Percentiles rank a stretch among this genome's conserved stretches.
phyloP scores from a whole-genome alignment of 768 basidiomycete species.

The Cystofilobasidium macerans region DNA sequence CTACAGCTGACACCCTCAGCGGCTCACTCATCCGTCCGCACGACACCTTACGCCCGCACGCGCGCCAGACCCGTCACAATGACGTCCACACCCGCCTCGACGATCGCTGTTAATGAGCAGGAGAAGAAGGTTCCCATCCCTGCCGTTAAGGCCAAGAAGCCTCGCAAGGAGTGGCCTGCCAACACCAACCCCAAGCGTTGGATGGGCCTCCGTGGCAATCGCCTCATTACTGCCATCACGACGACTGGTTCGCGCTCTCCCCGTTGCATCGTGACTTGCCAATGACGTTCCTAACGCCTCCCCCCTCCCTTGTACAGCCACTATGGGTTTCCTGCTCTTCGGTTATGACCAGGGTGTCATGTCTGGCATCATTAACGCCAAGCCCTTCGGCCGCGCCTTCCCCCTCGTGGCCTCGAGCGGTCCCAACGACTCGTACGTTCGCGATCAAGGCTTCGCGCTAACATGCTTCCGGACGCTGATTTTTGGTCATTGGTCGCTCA shows the following conservation, averaged over 20 bases:
- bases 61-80: not conserved
- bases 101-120: not conserved
- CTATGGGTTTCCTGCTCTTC: conserved; percentile 19
- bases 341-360: conserved; percentile 33
- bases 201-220: conserved; percentile 5
- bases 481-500: not conserved
- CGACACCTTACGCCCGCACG: not conserved
- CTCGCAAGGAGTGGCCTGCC: conserved; percentile 8
- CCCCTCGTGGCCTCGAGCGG: not conserved
- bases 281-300: too few species aligned
- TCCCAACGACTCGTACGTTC: not conserved
- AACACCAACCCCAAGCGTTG: not conserved
- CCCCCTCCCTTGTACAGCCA: not conserved
- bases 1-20: not conserved
- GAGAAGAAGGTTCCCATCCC: not conserved
- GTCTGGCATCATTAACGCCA: conserved; percentile 34
- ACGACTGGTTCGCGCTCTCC: conserved; percentile 2
- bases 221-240: conserved; percentile 3
- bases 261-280: not conserved
- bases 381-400: conserved; percentile 28
- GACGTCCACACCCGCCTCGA: not conserved
- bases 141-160: not conserved
- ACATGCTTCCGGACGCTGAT: conserved; percentile 9
- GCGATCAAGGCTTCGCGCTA: conserved; percentile 31
- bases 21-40: not conserved